phyloP scores from a whole-genome alignment of 164 flowering plant species.

The Chimonanthus praecox region DNA sequence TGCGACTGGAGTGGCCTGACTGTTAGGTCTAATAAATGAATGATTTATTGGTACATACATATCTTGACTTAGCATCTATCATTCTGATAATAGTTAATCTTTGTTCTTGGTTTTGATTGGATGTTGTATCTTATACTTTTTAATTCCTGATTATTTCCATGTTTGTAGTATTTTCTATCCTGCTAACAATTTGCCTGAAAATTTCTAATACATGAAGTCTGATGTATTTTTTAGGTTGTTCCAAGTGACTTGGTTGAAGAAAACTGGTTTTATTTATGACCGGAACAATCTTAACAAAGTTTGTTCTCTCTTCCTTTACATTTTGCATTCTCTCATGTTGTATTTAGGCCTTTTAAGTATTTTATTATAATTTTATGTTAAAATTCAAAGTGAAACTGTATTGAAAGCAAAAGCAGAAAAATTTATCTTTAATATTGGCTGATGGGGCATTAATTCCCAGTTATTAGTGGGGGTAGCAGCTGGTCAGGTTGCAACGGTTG shows the following conservation, averaged over 20 bases:
- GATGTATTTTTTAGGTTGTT: slow-evolving; percentile 71
- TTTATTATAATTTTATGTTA: too few species aligned
- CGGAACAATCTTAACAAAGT: slow-evolving; percentile 69
- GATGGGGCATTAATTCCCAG: too few species aligned
- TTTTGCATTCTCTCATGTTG: not conserved
- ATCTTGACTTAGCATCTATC: too few species aligned
- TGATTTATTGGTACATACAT: too few species aligned
- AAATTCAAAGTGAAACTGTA: too few species aligned
- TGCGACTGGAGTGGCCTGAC: not conserved
- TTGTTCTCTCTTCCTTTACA: slow-evolving; percentile 38
- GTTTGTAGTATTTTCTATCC: not conserved
- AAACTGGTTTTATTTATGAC: slow-evolving; percentile 83
- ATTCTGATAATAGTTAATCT: not conserved
- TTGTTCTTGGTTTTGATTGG: not conserved
- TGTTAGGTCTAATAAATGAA: not conserved
- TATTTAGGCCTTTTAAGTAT: not conserved
- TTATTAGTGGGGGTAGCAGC: too few species aligned
- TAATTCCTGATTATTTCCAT: not conserved
- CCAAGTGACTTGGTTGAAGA: slow-evolving; percentile 86
- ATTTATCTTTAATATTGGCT: not conserved
- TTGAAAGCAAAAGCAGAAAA: too few species aligned
- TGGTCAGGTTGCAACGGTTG: too few species aligned
- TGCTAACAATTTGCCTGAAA: not conserved
- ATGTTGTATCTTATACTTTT: not conserved
- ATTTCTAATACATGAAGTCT: slow-evolving; percentile 18